Base-by-base conservation (phyloP, 208 protist species). In the Crithidia fasciculata region DNA sequence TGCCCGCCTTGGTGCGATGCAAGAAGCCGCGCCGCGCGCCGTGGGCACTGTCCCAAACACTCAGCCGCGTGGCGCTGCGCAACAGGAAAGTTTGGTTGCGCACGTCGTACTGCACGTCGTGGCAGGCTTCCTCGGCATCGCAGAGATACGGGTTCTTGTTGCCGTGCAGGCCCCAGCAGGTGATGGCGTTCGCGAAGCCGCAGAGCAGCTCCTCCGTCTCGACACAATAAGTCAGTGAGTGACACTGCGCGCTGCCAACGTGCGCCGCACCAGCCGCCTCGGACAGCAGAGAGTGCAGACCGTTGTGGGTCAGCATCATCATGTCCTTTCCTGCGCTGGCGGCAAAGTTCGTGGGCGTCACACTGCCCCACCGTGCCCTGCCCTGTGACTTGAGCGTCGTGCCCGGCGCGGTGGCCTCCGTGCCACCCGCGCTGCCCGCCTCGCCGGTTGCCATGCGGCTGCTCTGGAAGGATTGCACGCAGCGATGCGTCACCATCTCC, bases 401-500 rank as follows among this genome's bases (percentile, higher is more conserved):
- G 13, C 19, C 54, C 44, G 67, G 54, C 8, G 53, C 59, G 18
- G 19, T 4, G 16, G 69, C 69, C 4, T 73, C 62, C 10, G 19
- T 45, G 39, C 53, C 36, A 13, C 56, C 68, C 8, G 9, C 10
- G 47, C 55, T 39, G n/a, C 62, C 54, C 16, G 5, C 61, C n/a
- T 43, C 45, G 2, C 18, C 52, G 28, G 40, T 43, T 28, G 53
- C 47, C 19, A 74, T 54, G 40, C 74, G 62, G 28, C 18, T 64
- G 55, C 68, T 59, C 9, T 80, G 80, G 12, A 93, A 71, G 7
- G 82, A 90, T 78, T 97, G 94, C 19, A 91, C 69, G 57, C 94
- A 97, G 60, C 65, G 70, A 47, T 90, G 79, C 9, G 80, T 83
- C 19, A 83, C 78, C 37, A 95, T 66, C 69, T 97, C 94, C 94